phyloP scores from a whole-genome alignment of 805 yeast genomes.

The Kazachstania psychrophila region DNA sequence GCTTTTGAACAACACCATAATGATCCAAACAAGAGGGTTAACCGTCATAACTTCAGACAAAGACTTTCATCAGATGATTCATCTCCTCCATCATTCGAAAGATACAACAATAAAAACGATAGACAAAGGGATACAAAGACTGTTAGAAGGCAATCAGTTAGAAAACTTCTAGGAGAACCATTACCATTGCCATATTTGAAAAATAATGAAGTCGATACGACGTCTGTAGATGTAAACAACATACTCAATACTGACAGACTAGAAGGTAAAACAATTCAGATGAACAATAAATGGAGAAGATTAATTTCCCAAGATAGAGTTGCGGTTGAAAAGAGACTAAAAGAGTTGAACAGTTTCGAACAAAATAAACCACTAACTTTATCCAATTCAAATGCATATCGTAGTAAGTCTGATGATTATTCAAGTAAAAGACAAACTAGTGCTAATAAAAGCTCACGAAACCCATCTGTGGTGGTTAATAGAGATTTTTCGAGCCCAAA shows the following conservation, averaged over 20 bases:
- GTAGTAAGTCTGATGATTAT: too few relatives aligned
- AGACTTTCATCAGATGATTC: too few relatives aligned
- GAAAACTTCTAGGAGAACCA: constrained; percentile 30
- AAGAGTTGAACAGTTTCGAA: constrained; percentile 7
- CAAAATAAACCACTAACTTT: too few relatives aligned
- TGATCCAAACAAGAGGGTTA: not conserved
- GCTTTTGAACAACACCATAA: too few relatives aligned
- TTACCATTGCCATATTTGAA: constrained; percentile 32
- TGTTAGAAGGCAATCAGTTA: constrained; percentile 3
- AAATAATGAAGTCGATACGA: not conserved
- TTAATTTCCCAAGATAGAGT: constrained; percentile 10
- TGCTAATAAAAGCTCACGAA: not conserved
- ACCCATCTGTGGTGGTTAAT: not conserved
- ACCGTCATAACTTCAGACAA: too few relatives aligned
- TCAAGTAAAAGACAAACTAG: too few relatives aligned
- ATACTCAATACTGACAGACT: constrained; percentile 3
- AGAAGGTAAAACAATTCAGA: constrained; percentile 8
- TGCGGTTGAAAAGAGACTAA: constrained; percentile 12
- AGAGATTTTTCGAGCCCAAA: not conserved
- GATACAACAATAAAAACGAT: too few relatives aligned
- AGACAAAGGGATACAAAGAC: not conserved
- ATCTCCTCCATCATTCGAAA: not conserved
- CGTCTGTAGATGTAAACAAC: not conserved
- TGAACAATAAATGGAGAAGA: constrained; percentile 13
- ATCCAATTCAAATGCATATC: too few relatives aligned